Conservation (phyloP, 1,284 basidiomycete species). For the Porodaedalea pini region DNA sequence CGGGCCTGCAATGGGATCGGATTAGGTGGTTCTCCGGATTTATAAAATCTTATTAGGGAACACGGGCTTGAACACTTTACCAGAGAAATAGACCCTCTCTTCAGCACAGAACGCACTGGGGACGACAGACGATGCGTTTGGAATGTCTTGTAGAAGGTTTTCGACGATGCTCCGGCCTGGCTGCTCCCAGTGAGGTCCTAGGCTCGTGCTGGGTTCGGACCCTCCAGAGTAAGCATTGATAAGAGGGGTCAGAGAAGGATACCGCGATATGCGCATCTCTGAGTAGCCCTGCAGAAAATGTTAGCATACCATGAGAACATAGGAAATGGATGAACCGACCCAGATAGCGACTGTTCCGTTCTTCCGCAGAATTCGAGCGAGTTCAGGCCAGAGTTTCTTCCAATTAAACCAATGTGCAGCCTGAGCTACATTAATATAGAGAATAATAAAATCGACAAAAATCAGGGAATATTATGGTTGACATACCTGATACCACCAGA, state of each 20-base stretch:
- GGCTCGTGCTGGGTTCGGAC: constrained; percentile 44
- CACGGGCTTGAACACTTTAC: constrained; percentile 30
- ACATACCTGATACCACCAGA: constrained; percentile 65
- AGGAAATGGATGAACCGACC: constrained; percentile 41
- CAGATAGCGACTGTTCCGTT: constrained; percentile 77
- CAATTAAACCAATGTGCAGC: constrained; percentile 89
- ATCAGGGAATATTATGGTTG: background rate
- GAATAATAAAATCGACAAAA: background rate
- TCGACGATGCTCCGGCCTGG: constrained; percentile 79
- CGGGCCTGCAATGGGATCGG: constrained; percentile 29
- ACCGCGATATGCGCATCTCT: constrained; percentile 66
- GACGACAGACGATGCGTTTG: constrained; percentile 46
- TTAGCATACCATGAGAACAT: background rate
- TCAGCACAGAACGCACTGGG: constrained; percentile 38
- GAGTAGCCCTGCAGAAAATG: constrained; percentile 59
- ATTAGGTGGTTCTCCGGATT: no score
- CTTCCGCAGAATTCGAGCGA: constrained; percentile 57
- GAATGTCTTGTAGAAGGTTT: constrained; percentile 64
- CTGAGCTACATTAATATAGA: constrained; percentile 50
- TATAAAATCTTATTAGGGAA: background rate
- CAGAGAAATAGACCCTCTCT: constrained; percentile 54
- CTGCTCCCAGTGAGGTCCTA: constrained; percentile 78
- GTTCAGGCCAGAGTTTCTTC: constrained; percentile 66
- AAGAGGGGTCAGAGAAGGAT: constrained; percentile 54
- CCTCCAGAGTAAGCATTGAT: constrained; percentile 64